These are phyloP conservation scores for Aspergillus tanneri DNA, from an alignment of 2,329 filamentous ascomycete genomes.

Conservation along the genomic window DNA sequence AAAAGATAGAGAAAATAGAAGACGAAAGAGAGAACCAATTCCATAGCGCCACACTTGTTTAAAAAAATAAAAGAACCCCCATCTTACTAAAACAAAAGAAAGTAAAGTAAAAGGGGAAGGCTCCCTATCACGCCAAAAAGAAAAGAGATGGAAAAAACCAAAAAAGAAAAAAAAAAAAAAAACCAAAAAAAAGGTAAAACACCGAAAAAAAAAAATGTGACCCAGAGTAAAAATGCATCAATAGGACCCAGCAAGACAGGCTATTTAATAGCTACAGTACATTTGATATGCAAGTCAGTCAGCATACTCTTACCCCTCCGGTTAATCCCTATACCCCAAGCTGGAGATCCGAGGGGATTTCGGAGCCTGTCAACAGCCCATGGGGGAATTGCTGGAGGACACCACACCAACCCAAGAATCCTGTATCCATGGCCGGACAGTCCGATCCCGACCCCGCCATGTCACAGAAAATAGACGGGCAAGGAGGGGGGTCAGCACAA, in stretches of 20 bases:
- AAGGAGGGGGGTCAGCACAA: conserved; percentile 27
- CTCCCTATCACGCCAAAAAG: background rate
- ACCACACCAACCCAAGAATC: conserved; percentile 22
- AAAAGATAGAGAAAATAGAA: background rate
- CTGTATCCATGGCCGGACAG: conserved; percentile 21
- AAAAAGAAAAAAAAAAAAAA: conserved; percentile 8
- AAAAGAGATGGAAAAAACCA: background rate
- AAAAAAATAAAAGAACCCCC: background rate
- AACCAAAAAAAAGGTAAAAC: background rate
- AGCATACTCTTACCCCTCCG: conserved; percentile 2
- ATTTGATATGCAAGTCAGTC: conserved; percentile 13
- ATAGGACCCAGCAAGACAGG: background rate
- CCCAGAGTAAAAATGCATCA: conserved; percentile 1
- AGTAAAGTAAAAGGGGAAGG: too few relatives aligned
- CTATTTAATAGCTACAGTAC: conserved; percentile 9
- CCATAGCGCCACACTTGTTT: background rate
- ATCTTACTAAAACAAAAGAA: too few relatives aligned
- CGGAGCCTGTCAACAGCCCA: conserved; percentile 17
- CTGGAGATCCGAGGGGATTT: conserved; percentile 21
- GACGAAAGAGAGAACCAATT: background rate
- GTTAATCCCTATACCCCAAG: conserved; percentile 16
- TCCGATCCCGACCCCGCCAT: conserved; percentile 21
- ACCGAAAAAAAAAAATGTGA: conserved; percentile 6
- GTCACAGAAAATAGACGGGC: conserved; percentile 30
- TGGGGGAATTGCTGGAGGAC: conserved; percentile 15